These are phyloP conservation scores for Cutaneotrichosporon sp. DNA, from an alignment of 1,284 basidiomycete species.

Conservation along the genomic window DNA sequence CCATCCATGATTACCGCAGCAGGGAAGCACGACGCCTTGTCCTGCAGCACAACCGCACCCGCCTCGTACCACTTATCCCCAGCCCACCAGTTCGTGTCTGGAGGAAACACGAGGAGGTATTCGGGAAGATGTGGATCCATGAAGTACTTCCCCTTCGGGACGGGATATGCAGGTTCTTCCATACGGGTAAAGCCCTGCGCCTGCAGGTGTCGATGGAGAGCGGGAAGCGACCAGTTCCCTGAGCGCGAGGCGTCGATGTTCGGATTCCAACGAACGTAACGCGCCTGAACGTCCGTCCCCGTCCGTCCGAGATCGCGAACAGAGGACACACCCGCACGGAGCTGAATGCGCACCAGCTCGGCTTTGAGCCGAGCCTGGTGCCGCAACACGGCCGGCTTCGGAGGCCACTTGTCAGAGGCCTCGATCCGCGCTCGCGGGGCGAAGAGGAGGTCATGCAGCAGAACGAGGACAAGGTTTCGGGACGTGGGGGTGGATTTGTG, in stretches of 20 bases:
- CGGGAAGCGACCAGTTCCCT: conserved; percentile 26
- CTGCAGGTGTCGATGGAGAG: conserved; percentile 29
- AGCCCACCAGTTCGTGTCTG: conserved; percentile 52
- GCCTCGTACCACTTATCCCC: conserved; percentile 43
- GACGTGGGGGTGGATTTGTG: conserved; percentile 50
- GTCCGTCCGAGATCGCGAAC: conserved; percentile 59
- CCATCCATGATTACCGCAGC: conserved; percentile 64
- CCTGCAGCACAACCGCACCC: conserved; percentile 75
- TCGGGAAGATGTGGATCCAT: conserved; percentile 73
- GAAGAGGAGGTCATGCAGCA: conserved; percentile 81
- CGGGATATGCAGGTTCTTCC: conserved; percentile 31
- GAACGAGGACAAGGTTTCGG: conserved; percentile 65
- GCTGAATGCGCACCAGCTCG: conserved; percentile 77
- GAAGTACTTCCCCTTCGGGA: conserved; percentile 53
- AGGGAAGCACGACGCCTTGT: conserved; percentile 96
- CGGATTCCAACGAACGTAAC: conserved; percentile 81
- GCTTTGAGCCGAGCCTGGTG: conserved; percentile 83
- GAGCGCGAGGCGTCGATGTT: conserved; percentile 47
- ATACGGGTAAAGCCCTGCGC: conserved; percentile 27
- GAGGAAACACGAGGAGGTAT: conserved; percentile 68
- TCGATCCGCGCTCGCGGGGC: conserved; percentile 65
- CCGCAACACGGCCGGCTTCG: conserved; percentile 73
- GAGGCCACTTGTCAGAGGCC: conserved; percentile 71
- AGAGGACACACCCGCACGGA: conserved; percentile 64
- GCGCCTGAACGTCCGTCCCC: conserved; percentile 56